Evolutionary conservation across 805 yeast species (phyloP), one percentile per base, ranked within the genome.

Genomic region (Barnettozyma populi): DNA sequence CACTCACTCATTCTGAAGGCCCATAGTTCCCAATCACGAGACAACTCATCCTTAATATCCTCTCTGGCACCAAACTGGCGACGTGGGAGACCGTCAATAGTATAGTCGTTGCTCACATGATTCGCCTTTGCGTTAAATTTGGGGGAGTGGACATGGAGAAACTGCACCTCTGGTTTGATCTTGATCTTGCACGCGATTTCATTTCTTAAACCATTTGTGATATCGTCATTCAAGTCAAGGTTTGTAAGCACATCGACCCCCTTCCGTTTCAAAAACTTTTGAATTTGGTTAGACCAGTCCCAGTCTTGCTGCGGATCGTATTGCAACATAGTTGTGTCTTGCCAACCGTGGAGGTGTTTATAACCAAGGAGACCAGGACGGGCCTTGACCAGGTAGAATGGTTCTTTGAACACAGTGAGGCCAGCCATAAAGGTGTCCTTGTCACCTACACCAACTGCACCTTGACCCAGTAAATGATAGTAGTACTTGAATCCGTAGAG

Each of bases 401-500:
- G 47, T 27, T 55, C 61, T 35, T 52, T 48, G 45, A 58, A 57
- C 2, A 57, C 57, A 5, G 61, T 57, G 31, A 58, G 36, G n/a
- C 61, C 63, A 3, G 63, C 62, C 68, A 56, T 76, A 58, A 84
- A 84, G 0, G 90, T 83, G 53, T 85, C 90, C 59, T 84, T 84
- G 60, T 85, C 92, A 47, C 90, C 90, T 62, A 84, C 85, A 16
- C 90, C 92, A 2, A 88, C 86, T 35, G 80, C 75, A 10, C 88
- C 88, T 63, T 85, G 94, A 0, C 87, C 79, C 52, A 85, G 66
- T 42, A 85, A 64, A 21, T 85, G 86, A 59, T 84, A 85, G 62
- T 80, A 85, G 62, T 72, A 79, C 23, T 74, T 64, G 16, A 88
- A 88, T 0, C 94, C 94, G 63, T 69, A 68, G 11, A 81, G 66